These are phyloP conservation scores for Backusella tarrabulga DNA, from an alignment of 192 early-diverging fungal genomes.

Conservation along the genomic window DNA sequence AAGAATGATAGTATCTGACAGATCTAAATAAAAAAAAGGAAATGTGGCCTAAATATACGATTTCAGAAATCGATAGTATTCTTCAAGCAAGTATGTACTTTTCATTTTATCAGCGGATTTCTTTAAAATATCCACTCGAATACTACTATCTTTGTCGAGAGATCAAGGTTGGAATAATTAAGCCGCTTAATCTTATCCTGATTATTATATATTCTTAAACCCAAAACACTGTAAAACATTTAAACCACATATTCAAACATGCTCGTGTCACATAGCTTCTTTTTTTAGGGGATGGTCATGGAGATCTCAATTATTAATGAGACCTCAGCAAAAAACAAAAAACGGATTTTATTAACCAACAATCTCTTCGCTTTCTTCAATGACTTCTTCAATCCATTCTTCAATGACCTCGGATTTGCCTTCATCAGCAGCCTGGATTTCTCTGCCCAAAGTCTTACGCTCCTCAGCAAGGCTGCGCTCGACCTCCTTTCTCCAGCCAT, in stretches of 20 bases:
- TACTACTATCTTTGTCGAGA: too few species aligned
- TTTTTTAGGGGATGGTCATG: not conserved
- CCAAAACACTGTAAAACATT: too few species aligned
- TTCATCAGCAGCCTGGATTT: conserved; percentile 46
- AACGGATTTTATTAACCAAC: conserved; percentile 36
- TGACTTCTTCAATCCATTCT: conserved; percentile 86
- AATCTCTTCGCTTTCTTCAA: conserved; percentile 77
- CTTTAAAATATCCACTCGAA: too few species aligned
- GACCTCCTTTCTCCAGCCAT: conserved; percentile 71
- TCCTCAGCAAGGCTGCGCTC: conserved; percentile 61
- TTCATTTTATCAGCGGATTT: too few species aligned
- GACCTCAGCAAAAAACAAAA: not conserved
- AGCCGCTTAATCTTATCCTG: too few species aligned
- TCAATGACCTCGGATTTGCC: conserved; percentile 74
- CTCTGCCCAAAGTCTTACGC: conserved; percentile 53
- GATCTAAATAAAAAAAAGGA: too few species aligned
- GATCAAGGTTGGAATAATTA: too few species aligned
- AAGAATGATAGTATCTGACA: not conserved
- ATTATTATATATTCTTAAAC: too few species aligned
- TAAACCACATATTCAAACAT: not conserved
- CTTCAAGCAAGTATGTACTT: too few species aligned
- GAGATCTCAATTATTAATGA: not conserved
- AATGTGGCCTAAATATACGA: too few species aligned
- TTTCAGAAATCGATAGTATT: too few species aligned
- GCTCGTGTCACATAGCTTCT: not conserved